phyloP scores from a whole-genome alignment of 176 grass and related monocot species.

The Stipa capillata region DNA sequence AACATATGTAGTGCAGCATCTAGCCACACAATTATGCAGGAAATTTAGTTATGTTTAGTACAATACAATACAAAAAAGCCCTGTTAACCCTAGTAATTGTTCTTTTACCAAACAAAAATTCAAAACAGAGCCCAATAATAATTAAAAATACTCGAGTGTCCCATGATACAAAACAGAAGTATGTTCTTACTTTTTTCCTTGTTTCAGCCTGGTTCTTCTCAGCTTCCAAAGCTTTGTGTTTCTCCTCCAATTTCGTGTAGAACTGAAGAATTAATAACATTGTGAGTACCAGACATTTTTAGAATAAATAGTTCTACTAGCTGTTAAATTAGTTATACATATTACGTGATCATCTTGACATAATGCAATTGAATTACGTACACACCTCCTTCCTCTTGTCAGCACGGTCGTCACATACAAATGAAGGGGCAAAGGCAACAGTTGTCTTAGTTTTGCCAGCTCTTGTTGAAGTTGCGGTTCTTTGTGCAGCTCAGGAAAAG shows the following conservation, averaged over 20 bases:
- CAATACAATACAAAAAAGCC: background rate
- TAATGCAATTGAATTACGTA: background rate
- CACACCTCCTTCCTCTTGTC: slow-evolving; percentile 68
- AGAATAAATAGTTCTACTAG: background rate
- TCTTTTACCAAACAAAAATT: background rate
- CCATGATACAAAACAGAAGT: background rate
- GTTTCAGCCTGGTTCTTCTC: slow-evolving; percentile 56
- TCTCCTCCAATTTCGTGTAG: slow-evolving; percentile 84
- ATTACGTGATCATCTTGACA: background rate
- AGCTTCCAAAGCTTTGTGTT: slow-evolving; percentile 66
- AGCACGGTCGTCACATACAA: slow-evolving; percentile 56
- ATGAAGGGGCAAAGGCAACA: slow-evolving; percentile 44
- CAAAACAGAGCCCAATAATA: background rate
- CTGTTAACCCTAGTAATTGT: background rate
- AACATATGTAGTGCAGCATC: background rate
- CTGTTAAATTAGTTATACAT: background rate
- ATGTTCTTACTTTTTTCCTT: slow-evolving; percentile 48
- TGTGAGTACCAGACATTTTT: background rate
- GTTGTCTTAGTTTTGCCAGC: slow-evolving; percentile 52
- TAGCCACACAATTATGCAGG: background rate
- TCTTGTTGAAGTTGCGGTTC: slow-evolving; percentile 40
- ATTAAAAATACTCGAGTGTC: slow-evolving; percentile 3
- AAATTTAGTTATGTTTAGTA: background rate
- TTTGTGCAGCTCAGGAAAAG: slow-evolving; percentile 55
- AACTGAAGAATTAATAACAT: slow-evolving; percentile 43